phyloP scores from a whole-genome alignment of 148 eudicot species.

The Rhododendron williamsianum region DNA sequence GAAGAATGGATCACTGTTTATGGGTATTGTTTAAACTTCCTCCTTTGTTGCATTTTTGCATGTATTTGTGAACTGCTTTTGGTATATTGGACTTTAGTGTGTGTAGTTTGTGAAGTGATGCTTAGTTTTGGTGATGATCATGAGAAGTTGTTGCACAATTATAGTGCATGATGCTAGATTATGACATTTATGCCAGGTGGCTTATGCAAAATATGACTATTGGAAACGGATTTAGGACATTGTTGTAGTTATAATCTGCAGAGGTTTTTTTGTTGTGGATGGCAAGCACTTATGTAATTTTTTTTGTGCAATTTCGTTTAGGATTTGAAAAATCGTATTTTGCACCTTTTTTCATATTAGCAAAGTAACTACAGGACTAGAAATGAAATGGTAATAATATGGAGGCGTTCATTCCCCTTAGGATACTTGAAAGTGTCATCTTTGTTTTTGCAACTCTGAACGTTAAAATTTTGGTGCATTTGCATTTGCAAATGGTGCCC shows the following conservation, averaged over 20 bases:
- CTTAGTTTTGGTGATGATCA: background rate
- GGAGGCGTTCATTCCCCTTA: background rate
- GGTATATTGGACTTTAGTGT: background rate
- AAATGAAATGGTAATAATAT: background rate
- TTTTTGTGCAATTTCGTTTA: background rate
- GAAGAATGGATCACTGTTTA: slow-evolving; percentile 98
- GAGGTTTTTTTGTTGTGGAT: background rate
- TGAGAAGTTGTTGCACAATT: background rate
- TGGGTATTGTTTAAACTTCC: slow-evolving; percentile 46
- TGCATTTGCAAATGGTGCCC: background rate
- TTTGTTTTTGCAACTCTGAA: background rate
- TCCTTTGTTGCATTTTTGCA: background rate
- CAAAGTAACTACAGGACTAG: background rate
- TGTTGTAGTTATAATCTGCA: background rate
- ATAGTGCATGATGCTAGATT: background rate
- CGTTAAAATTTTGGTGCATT: background rate
- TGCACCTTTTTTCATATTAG: background rate
- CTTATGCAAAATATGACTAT: background rate
- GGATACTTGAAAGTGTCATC: background rate
- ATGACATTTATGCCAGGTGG: background rate
- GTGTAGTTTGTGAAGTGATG: background rate
- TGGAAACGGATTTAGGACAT: background rate
- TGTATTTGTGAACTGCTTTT: background rate
- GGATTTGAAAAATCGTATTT: background rate
- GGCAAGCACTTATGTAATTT: background rate